Base-by-base conservation (phyloP, 1,284 basidiomycete genomes). In the Apiotrichum montevideense region DNA sequence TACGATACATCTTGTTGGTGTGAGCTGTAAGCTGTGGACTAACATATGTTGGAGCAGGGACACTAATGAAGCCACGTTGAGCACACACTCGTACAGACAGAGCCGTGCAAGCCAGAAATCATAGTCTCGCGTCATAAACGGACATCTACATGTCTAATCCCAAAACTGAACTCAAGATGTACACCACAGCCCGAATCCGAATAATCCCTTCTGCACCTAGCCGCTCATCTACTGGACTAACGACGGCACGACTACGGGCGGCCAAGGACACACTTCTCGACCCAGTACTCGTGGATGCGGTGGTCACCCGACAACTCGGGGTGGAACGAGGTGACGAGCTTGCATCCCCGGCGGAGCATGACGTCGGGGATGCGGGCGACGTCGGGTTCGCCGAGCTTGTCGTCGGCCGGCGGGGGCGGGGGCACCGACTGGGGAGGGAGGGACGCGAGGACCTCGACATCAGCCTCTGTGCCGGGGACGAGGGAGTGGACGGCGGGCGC, bases 261-360 rank as follows among this genome's bases (percentile, higher is more conserved):
- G 1, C 68, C 73, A 10, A 75, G 50, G 7, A 75, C 71, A 58
- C 73, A 75, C 52, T 56, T 63, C 58, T 73, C 64, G 15, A 75
- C 67, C 72, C 72, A 75, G 49, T 66, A 75, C 63, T 93, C 87
- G 72, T 97, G 94, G 68, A 97, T 88, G 39, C 95, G 83, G 56
- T 83, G 79, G 72, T 98, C 95, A 41, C 82, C 81, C 14, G 90
- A 95, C 46, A 98, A 79, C 76, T 98, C 95, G 0, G 95, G 95
- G 70, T 98, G 95, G 79, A 98, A 98, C 2, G 86, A 90, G 2
- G 93, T 95, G 35, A 93, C 81, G 52, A 98, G 79, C 69, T 93
- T 86, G 42, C 80, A 80, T 15, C 92, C 92, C 72, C 96, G 90
- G 10, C 86, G 83, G 14, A 96, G 76, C 32, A 93, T 94, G 50